Conservation (phyloP, 2,329 filamentous ascomycete species). For the Grosmannia serpens region DNA sequence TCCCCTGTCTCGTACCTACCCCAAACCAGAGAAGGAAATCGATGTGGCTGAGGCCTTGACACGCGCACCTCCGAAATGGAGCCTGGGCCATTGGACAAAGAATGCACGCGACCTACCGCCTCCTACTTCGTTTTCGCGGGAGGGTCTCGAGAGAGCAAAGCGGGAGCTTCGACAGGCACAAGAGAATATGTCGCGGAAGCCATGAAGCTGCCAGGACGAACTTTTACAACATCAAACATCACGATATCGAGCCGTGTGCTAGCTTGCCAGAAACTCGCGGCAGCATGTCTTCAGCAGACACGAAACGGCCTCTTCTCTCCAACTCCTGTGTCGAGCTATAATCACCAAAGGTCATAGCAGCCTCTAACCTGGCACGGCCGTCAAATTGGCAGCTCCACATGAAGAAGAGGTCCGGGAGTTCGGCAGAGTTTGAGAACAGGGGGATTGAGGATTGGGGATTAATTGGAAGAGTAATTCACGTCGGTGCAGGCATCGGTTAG, state of each 20-base stretch:
- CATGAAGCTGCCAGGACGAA: not conserved
- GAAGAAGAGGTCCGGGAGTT: not conserved
- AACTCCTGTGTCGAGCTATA: no score
- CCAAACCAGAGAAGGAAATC: conserved; percentile 27
- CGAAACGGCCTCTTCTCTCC: not conserved
- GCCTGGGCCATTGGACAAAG: conserved; percentile 26
- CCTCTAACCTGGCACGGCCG: not conserved
- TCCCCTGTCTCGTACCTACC: conserved; percentile 26
- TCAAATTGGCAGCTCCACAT: not conserved
- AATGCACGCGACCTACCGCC: conserved; percentile 17
- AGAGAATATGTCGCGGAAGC: conserved; percentile 12
- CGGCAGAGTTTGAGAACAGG: not conserved
- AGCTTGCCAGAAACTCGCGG: not conserved
- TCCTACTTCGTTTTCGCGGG: conserved; percentile 19
- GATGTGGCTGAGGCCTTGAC: conserved; percentile 31
- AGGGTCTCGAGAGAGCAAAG: conserved; percentile 36
- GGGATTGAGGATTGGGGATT: not conserved
- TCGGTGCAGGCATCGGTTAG: not conserved
- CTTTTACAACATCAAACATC: not conserved
- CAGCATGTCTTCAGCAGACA: not conserved
- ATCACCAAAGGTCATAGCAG: not conserved
- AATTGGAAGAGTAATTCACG: not conserved
- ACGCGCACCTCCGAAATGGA: conserved; percentile 26
- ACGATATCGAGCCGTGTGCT: not conserved
- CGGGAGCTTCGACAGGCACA: conserved; percentile 30